Evolutionary conservation across 352 stramenopile species (phyloP).

Genomic region (Pythium aristosporum): DNA sequence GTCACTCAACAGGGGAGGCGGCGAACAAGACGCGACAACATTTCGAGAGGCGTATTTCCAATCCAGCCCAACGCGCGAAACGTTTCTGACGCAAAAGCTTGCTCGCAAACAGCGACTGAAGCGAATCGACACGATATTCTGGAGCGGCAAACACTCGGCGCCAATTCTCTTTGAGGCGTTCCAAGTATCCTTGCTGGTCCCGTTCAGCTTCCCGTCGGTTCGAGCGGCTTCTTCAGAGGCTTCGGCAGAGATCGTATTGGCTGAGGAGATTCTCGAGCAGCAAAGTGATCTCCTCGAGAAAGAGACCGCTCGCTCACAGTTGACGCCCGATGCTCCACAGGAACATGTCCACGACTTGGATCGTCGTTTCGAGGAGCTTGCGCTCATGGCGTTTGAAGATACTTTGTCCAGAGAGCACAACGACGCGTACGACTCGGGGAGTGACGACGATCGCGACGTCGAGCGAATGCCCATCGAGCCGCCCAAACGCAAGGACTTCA

Average conservation of each 20-base stretch:
- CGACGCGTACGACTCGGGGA: constrained; percentile 28
- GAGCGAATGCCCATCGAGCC: constrained; percentile 30
- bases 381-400: constrained; percentile 37
- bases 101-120: constrained; percentile 36
- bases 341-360: constrained; percentile 9
- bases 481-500: constrained; percentile 71
- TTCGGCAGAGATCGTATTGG: not conserved
- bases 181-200: constrained; percentile 27
- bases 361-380: constrained; percentile 26
- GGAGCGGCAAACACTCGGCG: constrained; percentile 38
- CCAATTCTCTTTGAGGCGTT: constrained; percentile 49
- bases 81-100: constrained; percentile 49
- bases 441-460: constrained; percentile 52
- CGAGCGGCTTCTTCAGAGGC: too few relatives aligned
- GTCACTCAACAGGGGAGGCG: not conserved
- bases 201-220: constrained; percentile 36
- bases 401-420: constrained; percentile 34
- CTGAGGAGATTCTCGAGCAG: not conserved
- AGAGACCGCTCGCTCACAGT: not conserved
- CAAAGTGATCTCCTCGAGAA: not conserved
- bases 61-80: constrained; percentile 35
- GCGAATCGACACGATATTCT: constrained; percentile 13
- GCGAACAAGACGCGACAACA: not conserved
- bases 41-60: constrained; percentile 54
- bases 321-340: not conserved